Evolutionary conservation across 164 flowering plant species (phyloP), one percentile per base, ranked within the genome.

Genomic region (Magnolia officinalis): DNA sequence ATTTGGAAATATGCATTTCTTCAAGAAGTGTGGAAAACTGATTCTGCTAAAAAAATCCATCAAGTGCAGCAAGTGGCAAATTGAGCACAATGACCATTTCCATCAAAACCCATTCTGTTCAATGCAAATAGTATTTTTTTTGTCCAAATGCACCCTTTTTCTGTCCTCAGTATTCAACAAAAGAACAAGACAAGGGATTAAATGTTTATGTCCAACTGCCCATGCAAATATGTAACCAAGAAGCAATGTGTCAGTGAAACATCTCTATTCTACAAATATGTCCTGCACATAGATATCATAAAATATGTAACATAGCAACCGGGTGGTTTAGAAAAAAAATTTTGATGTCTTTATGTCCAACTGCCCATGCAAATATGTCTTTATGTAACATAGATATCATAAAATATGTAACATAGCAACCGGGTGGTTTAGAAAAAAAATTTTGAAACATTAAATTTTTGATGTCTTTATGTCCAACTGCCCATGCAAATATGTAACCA

Each of bases 381-480:
- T n/a, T n/a, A n/a, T n/a, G n/a, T n/a, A n/a, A n/a, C n/a, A n/a
- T n/a, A n/a, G n/a, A n/a, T n/a, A n/a, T n/a, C n/a, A n/a, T n/a
- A n/a, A n/a, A n/a, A n/a, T n/a, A n/a, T n/a, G n/a, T n/a, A n/a
- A n/a, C n/a, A n/a, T n/a, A n/a, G n/a, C n/a, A n/a, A n/a, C n/a
- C n/a, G n/a, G n/a, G n/a, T n/a, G n/a, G n/a, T n/a, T n/a, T n/a
- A n/a, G n/a, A n/a, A n/a, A n/a, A n/a, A n/a, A n/a, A n/a, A n/a
- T n/a, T n/a, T n/a, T n/a, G n/a, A n/a, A n/a, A n/a, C n/a, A n/a
- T n/a, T 50, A 92, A 83, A 77, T 87, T 87, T 78, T 77, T 82
- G 79, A 96, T 80, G 76, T 92, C 90, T 90, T 80, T 73, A 96
- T 82, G 80, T 92, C 90, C 85, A 94, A 24, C 99, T 95, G 90